These are phyloP conservation scores for Phyllosticta ampelicida DNA, from an alignment of 2,329 filamentous ascomycete species.

Conservation along the genomic window DNA sequence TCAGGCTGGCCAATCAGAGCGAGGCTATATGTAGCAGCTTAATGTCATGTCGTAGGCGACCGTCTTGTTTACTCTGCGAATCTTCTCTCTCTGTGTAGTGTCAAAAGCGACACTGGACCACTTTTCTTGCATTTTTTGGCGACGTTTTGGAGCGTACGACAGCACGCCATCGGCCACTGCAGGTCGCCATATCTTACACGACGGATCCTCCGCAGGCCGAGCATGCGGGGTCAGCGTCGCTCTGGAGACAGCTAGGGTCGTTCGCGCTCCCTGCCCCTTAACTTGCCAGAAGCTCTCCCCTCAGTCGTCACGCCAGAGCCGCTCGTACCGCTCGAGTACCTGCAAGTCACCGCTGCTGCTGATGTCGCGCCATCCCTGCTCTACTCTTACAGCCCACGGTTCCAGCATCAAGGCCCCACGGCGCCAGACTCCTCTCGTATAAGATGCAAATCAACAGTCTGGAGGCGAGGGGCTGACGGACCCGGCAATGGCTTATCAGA, in stretches of 20 bases:
- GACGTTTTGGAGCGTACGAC: background rate
- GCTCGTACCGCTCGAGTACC: background rate
- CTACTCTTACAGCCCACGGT: background rate
- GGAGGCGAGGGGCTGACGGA: background rate
- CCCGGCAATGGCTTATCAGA: background rate
- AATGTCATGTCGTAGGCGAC: background rate
- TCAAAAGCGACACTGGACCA: background rate
- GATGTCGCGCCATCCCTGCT: background rate
- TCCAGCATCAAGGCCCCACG: background rate
- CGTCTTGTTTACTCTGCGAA: background rate
- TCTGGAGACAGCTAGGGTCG: background rate
- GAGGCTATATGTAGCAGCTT: background rate
- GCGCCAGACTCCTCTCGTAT: background rate
- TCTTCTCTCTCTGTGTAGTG: background rate
- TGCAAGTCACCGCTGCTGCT: background rate
- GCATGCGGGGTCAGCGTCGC: background rate
- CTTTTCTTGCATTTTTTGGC: background rate
- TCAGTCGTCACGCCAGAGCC: background rate
- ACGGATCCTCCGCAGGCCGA: background rate
- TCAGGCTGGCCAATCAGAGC: background rate
- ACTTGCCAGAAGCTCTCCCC: background rate
- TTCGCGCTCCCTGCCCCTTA: background rate
- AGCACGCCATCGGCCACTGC: background rate
- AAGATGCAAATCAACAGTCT: background rate
- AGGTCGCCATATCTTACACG: background rate